Conservation (phyloP, 73 alveolate genomes). For the Tetrahymena malaccensis region DNA sequence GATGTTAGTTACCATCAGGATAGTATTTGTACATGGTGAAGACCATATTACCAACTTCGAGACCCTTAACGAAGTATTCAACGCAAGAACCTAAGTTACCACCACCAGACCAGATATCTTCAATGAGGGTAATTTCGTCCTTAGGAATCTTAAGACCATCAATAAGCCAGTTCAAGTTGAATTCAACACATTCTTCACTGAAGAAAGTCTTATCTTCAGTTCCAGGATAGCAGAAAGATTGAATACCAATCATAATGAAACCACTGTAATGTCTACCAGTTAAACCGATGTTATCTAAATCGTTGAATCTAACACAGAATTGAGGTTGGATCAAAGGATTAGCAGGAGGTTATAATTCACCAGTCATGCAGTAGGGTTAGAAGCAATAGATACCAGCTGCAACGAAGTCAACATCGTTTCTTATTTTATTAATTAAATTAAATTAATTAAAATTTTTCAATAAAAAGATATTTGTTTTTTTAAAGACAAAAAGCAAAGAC, state of each 20-base stretch:
- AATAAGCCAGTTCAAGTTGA: conserved; percentile 91
- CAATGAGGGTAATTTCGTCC: conserved; percentile 95
- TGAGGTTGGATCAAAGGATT: conserved; percentile 97
- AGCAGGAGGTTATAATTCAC: conserved; percentile 98
- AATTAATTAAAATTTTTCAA: neutral
- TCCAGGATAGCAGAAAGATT: conserved; percentile 88
- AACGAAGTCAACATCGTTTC: conserved; percentile 93
- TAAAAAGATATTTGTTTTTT: neutral
- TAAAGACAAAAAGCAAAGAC: neutral
- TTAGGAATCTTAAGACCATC: conserved; percentile 88
- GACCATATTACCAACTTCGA: conserved; percentile 97
- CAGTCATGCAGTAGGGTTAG: conserved; percentile 98
- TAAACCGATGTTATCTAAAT: conserved; percentile 94
- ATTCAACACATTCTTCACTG: conserved; percentile 95
- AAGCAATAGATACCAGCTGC: conserved; percentile 99
- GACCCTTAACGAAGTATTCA: conserved; percentile 95
- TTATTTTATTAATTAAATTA: neutral
- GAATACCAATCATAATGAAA: conserved; percentile 95
- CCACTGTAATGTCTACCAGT: conserved; percentile 99
- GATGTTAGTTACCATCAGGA: conserved; percentile 93
- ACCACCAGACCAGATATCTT: conserved; percentile 99
- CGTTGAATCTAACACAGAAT: conserved; percentile 96
- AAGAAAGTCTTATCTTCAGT: conserved; percentile 80
- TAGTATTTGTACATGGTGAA: conserved; percentile 95
- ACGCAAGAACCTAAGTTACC: conserved; percentile 98